phyloP scores from a whole-genome alignment of 345 rosid species.

The Ceriops decandra region DNA sequence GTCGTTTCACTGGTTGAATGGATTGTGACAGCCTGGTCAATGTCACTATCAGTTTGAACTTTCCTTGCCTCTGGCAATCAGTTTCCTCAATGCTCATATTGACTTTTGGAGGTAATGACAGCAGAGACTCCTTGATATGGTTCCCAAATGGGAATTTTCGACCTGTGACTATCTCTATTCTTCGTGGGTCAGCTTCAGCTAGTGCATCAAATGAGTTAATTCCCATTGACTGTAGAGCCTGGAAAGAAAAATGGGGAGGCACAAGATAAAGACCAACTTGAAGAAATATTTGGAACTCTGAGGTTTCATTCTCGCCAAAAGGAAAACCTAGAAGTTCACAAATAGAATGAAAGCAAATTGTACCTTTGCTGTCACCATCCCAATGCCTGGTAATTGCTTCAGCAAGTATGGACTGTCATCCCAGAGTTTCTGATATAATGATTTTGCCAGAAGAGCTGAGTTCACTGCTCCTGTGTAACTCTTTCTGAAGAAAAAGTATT shows the following conservation, averaged over 20 bases:
- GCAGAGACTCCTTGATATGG: slow-evolving; percentile 88
- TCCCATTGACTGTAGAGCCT: slow-evolving; percentile 94
- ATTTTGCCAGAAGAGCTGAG: slow-evolving; percentile 73
- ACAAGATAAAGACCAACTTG: neutral
- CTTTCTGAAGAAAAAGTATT: slow-evolving; percentile 76
- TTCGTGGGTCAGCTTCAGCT: slow-evolving; percentile 92
- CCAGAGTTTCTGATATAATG: slow-evolving; percentile 93
- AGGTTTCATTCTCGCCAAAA: neutral
- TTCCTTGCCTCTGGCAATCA: slow-evolving; percentile 55
- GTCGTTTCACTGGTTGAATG: slow-evolving; percentile 54
- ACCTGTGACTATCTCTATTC: slow-evolving; percentile 90
- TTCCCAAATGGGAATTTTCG: slow-evolving; percentile 92
- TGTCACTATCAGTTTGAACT: slow-evolving; percentile 54
- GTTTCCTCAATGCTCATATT: slow-evolving; percentile 58
- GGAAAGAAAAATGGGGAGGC: slow-evolving; percentile 9
- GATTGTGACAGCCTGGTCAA: slow-evolving; percentile 68
- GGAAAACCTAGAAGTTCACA: neutral
- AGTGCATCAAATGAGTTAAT: slow-evolving; percentile 77
- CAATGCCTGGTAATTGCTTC: slow-evolving; percentile 91
- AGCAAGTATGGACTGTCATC: slow-evolving; percentile 90
- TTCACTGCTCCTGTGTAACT: slow-evolving; percentile 73
- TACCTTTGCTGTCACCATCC: slow-evolving; percentile 99
- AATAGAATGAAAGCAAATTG: slow-evolving; percentile 5
- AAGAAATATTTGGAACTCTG: neutral
- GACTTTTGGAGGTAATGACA: slow-evolving; percentile 80